Base-by-base conservation (phyloP, 345 rosid genomes). In the Physaria fendleri region DNA sequence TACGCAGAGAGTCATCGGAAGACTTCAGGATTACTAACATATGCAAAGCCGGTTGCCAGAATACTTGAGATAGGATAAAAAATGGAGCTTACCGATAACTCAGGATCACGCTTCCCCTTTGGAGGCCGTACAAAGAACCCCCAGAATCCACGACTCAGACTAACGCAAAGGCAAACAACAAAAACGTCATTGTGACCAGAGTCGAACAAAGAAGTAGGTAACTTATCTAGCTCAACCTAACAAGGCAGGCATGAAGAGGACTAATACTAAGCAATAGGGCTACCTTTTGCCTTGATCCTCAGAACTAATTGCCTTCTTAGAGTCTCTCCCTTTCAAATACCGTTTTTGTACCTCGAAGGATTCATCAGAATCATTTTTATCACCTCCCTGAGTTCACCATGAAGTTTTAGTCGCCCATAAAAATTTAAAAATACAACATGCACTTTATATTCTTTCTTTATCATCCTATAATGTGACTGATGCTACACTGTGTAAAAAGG, bases 111-210 rank as follows among this genome's bases (percentile, higher is more conserved):
- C 63, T 74, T 79, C 71, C 54, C 69, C 53, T 59, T 44, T 56
- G 81, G 72, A 64, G 76, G 62, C 39, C 40, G 73, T 35, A 14
- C 68, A 59, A 82, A 72, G 76, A 77, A 62, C 69, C 77, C 77
- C 89, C 87, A 85, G 33, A 77, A 59, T 55, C 95, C 87, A 72
- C 70, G 81, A 74, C 74, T 77, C 56, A 65, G 72, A 51, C 90
- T 74, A 78, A 56, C 56, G 59, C 74, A 32, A 53, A 38, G 46
- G 45, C 14, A 46, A 20, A 43, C 18, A 54, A 43, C 34, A 48
- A 14, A 25, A 21, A 63, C 37, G 46, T 55, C 54, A 39, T 20
- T 30, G 50, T 25, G 25, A 43, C 59, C 71, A 65, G 59, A 72
- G 69, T 27, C 27, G 18, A 57, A 56, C 21, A 39, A 40, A 24